A percentile compares a stretch with the other conserved stretches of the same genome.
These are phyloP conservation scores for Pelagomonas calceolata DNA, from an alignment of 108 stramenopile genomes.

Conservation along the genomic window DNA sequence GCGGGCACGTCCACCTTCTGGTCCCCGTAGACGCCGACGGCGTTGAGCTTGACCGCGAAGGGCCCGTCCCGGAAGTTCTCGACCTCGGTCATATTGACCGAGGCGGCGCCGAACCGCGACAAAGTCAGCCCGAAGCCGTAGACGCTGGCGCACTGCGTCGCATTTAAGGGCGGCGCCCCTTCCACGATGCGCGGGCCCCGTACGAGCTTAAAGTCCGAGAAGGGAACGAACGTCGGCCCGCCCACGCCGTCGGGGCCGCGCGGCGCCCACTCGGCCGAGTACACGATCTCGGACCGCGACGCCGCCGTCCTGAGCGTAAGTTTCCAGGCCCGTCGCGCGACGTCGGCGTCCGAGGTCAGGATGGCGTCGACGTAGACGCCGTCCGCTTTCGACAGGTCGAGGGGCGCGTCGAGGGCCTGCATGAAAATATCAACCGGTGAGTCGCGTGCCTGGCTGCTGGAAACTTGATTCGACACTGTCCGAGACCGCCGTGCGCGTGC, in stretches of 20 bases:
- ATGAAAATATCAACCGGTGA: no score
- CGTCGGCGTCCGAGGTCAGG: neutral
- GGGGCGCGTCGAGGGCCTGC: neutral
- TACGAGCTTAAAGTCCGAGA: neutral
- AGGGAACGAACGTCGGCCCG: neutral
- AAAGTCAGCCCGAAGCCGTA: neutral
- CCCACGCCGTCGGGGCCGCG: neutral
- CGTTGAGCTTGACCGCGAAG: neutral
- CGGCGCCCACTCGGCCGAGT: neutral
- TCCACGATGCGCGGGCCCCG: neutral
- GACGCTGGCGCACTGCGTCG: neutral
- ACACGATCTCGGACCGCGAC: neutral
- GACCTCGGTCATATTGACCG: neutral
- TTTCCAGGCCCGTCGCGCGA: neutral
- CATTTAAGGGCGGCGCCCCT: neutral
- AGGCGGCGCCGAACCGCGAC: neutral
- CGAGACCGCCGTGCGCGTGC: neutral
- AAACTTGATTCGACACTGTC: no score
- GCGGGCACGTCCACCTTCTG: neutral
- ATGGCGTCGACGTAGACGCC: neutral
- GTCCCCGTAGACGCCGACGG: neutral
- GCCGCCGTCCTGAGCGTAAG: neutral
- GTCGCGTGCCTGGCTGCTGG: no score
- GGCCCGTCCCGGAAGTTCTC: neutral
- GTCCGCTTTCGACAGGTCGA: neutral